phyloP scores from a whole-genome alignment of 495 filamentous ascomycete species.

The Arthonia radiata region DNA sequence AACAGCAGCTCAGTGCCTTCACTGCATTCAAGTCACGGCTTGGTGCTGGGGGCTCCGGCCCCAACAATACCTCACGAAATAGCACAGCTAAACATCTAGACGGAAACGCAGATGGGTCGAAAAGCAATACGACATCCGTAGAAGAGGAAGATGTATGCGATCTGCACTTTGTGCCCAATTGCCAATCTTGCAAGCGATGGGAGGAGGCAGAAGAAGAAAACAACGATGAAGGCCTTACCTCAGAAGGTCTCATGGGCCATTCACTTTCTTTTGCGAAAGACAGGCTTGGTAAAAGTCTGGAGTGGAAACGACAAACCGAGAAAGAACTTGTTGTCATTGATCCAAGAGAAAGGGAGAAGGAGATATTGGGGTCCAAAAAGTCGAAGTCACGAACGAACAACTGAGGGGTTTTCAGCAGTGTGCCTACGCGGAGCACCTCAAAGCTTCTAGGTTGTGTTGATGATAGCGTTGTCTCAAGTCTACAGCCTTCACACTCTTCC shows the following conservation, averaged over 20 bases:
- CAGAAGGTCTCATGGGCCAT: constrained; percentile 44
- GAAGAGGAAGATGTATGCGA: constrained; percentile 57
- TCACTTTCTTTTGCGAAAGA: constrained; percentile 69
- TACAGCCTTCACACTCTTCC: too few species aligned
- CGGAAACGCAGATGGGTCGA: constrained; percentile 27
- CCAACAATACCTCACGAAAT: constrained; percentile 4
- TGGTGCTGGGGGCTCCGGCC: constrained; percentile 29
- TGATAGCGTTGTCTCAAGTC: too few species aligned
- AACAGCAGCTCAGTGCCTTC: constrained; percentile 37
- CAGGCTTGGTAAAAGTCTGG: constrained; percentile 70
- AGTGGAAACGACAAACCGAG: constrained; percentile 67
- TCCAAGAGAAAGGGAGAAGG: constrained; percentile 61
- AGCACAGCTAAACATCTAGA: constrained; percentile 7
- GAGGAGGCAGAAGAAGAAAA: constrained; percentile 12
- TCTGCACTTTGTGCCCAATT: constrained; percentile 79
- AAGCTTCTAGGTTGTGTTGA: too few species aligned
- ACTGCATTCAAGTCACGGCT: constrained; percentile 60
- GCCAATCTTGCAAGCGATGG: constrained; percentile 73
- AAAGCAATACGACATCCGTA: too few species aligned
- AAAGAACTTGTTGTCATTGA: constrained; percentile 89
- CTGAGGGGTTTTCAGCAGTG: too few species aligned
- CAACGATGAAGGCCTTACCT: constrained; percentile 20
- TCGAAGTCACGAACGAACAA: too few species aligned
- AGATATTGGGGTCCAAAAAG: constrained; percentile 30
- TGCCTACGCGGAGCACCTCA: too few species aligned